Base-by-base conservation (phyloP, 768 basidiomycete species). In the Tricholoma terreum region DNA sequence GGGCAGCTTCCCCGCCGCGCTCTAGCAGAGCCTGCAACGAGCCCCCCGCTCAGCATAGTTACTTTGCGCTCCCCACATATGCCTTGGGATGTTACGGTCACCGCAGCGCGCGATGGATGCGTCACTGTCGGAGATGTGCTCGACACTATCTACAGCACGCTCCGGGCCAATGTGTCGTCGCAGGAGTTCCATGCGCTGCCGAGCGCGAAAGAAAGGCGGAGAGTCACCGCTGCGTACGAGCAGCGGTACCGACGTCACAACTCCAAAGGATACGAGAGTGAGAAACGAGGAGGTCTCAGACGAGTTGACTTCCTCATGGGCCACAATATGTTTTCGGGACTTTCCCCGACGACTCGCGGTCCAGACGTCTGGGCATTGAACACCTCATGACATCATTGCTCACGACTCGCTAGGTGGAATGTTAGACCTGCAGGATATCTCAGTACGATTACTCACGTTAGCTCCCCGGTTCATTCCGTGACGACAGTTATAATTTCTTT, bases 241-340 rank as follows among this genome's bases (percentile, higher is more conserved):
- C 57, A 63, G 14, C 76, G 85, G 7, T 83, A 77, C 61, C 57
- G 72, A 8, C 70, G 77, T 5, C 70, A 76, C 10, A 61, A 66
- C 0, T 61, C 68, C 4, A 66, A 65, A 33, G 71, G 66, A 0
- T 74, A 75, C 40, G 75, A 74, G 17, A 72, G 74, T 38, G 84
- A 85, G 73, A 77, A 79, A 61, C 68, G 65, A 3, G 75, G 76
- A 50, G 84, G 83, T 0, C 73, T 86, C 59, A 82, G 79, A 63
- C 74, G 84, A 52, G 76, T 86, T 4, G 85, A 87, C 66, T 85
- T 85, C 63, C 69, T 86, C 50, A 73, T 77, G 64, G 78, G 74
- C 4, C 68, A 65, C 10, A 77, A 71, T 1, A 68, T 65, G 34
- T 82, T 84, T 72, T 64, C 73, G 63, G 80, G 80, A n/a, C 63